Conservation (phyloP, 805 yeast species). For the Teunomyces lycoperdinae region DNA sequence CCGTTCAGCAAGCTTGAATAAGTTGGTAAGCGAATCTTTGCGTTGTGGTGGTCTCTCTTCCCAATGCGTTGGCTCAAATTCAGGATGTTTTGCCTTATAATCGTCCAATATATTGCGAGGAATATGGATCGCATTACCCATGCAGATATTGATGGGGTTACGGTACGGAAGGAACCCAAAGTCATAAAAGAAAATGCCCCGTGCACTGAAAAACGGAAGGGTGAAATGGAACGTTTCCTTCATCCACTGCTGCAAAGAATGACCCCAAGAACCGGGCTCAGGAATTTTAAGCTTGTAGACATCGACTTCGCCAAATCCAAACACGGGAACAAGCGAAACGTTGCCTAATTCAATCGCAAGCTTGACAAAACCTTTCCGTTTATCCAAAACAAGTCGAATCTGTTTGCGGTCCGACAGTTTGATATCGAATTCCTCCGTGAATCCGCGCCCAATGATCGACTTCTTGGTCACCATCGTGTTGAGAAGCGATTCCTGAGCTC, state of each 20-base stretch:
- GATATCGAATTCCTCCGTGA: constrained; percentile 12
- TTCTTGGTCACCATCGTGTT: constrained; percentile 36
- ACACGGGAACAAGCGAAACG: constrained; percentile 77
- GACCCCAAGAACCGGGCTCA: constrained; percentile 41
- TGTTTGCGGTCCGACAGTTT: constrained; percentile 25
- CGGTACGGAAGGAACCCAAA: constrained; percentile 89
- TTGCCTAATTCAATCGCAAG: constrained; percentile 80
- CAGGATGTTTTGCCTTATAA: constrained; percentile 30
- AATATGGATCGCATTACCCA: constrained; percentile 64
- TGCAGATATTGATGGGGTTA: constrained; percentile 71
- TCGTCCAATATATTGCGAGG: constrained; percentile 41
- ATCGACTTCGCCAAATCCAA: constrained; percentile 87
- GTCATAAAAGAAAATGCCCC: constrained; percentile 90
- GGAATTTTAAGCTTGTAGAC: constrained; percentile 45
- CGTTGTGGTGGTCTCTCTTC: constrained; percentile 2
- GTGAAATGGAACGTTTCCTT: constrained; percentile 78
- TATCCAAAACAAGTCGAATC: constrained; percentile 67
- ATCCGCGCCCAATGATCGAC: constrained; percentile 36
- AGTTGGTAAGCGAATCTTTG: constrained; percentile 26
- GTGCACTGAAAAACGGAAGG: constrained; percentile 83
- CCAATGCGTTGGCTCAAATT: constrained; percentile 15
- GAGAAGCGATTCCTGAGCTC: constrained; percentile 85
- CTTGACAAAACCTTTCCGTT: constrained; percentile 85
- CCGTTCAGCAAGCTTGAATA: constrained; percentile 21
- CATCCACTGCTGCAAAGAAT: constrained; percentile 66